Base-by-base conservation (phyloP, 805 yeast species). In the Metahyphopichia silvanorum region DNA sequence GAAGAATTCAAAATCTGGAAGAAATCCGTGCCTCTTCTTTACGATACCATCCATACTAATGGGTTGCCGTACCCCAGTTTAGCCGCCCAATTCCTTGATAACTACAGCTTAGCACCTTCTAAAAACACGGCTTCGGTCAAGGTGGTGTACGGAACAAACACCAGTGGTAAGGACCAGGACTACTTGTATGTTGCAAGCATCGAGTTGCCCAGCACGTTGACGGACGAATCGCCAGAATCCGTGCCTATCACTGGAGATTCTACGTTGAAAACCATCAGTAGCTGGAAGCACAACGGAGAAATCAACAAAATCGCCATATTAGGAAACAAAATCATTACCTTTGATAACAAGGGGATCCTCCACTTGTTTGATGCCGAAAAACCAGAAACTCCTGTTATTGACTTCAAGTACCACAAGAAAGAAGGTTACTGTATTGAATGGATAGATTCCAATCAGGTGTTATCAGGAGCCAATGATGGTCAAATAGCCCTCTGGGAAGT, bases 1-100 rank as follows among this genome's bases (percentile, higher is more conserved):
- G 94, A 84, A 56, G 93, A 84, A 59, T 83, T 73, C 66, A 70
- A 70, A 44, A 63, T 80, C 37, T 86, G 96, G 96, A 86, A 86
- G 54, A 85, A 86, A 49, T 75, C 91, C 2, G 81, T 84, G 10
- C 95, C 94, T 3, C 65, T 84, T 43, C 63, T 86, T 38, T 86
- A 86, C 56, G 85, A 81, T 44, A 73, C 82, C 40, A 65, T 86
- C 28, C 79, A 83, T 40, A 82, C 93, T 3, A 74, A 73, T 29
- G 77, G 82, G 6, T 61, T 79, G 16, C 72, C 77, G 32, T 79
- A 79, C 75, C 94, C 95, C 1, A 76, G 86, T 11, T 58, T 85
- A 38, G 67, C 88, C 0, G 71, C 83, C 12, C 76, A 80, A 43
- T 84, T 87, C 78, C 61, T 83, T 21, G 82, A 84, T 1, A 73